Evolutionary conservation across 345 rosid genomes (phyloP), one percentile per base, ranked within the genome.

Genomic region (Euphorbia tirucalli): DNA sequence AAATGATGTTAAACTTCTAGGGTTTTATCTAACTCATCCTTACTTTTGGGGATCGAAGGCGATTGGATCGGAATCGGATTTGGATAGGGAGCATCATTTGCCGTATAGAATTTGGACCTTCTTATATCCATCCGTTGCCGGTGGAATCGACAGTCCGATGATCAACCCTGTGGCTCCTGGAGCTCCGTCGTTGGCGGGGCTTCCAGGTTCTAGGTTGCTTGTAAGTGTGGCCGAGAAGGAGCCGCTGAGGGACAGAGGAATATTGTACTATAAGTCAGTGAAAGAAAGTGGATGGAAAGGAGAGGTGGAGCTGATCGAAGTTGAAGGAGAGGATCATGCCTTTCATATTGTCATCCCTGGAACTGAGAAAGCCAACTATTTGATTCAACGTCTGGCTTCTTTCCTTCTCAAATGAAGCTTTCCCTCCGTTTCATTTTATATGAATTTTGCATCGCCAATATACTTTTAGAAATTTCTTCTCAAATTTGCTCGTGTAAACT

Each of bases 31-130:
- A 11, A 74, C 83, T 0, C 87, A 87, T n/a, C 85, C 86, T 11
- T 85, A 70, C 68, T 85, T 87, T 54, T 87, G 90, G 85, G 83
- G 87, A 14, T 83, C 90, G 0, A 31, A 85, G 61, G 78, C 85
- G 15, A 50, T 79, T 0, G 90, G 87, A 13, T 59, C 69, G 0
- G 90, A 87, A 70, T 6, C 44, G 0, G 21, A 1, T 0, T 72
- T 30, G 1, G 78, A 78, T 3, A 73, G 61, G 1, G 81, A 73
- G 56, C 68, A 62, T 18, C n/a, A n/a, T n/a, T n/a, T n/a, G n/a
- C n/a, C 25, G 3, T 32, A 61, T 19, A 61, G 44, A 9, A 7
- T 61, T 32, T 35, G 65, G 46, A 0, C 25, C 7, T 18, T 61
- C 31, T 22, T 81, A 49, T 81, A 56, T n/a, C 74, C 72, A 2